Conservation (phyloP, 2,329 filamentous ascomycete genomes). For the Claviceps sp. region DNA sequence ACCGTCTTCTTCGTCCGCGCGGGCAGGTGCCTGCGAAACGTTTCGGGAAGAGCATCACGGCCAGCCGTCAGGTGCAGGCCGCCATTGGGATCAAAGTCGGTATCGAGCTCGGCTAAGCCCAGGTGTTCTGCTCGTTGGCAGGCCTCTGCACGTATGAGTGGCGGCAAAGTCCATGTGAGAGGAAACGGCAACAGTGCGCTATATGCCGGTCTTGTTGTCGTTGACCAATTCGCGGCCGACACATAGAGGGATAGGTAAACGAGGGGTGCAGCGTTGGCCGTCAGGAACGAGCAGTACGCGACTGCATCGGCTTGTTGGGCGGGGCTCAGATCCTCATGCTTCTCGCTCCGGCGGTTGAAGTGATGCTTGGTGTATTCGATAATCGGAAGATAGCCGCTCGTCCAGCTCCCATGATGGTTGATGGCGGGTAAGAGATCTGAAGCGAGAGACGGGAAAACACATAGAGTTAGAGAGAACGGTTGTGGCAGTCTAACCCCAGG, state of each 20-base stretch:
- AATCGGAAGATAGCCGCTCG: slow-evolving; percentile 49
- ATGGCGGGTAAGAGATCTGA: slow-evolving; percentile 43
- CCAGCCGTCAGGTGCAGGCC: slow-evolving; percentile 23
- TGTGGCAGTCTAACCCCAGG: no score
- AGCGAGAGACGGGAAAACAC: slow-evolving; percentile 11
- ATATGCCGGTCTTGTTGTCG: slow-evolving; percentile 66
- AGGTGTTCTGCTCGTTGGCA: slow-evolving; percentile 56
- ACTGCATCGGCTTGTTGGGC: slow-evolving; percentile 31
- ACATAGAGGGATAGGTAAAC: slow-evolving; percentile 82
- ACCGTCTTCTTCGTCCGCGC: slow-evolving; percentile 41
- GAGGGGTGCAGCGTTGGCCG: slow-evolving; percentile 61
- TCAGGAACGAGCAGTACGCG: slow-evolving; percentile 55
- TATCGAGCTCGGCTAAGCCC: slow-evolving; percentile 54
- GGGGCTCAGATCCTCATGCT: slow-evolving; percentile 19
- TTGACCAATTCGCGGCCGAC: slow-evolving; percentile 75
- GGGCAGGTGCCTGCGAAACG: slow-evolving; percentile 25
- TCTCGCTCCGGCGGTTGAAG: slow-evolving; percentile 21
- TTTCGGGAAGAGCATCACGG: slow-evolving; percentile 24
- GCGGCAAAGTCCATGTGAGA: slow-evolving; percentile 74
- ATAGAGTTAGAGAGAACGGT: background rate
- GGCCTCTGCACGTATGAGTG: slow-evolving; percentile 56
- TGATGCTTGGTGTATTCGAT: slow-evolving; percentile 32
- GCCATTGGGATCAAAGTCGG: slow-evolving; percentile 34
- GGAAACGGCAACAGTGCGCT: slow-evolving; percentile 72
- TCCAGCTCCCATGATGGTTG: slow-evolving; percentile 37